phyloP scores from a whole-genome alignment of 1,284 basidiomycete genomes.

The Chalciporus sp. region DNA sequence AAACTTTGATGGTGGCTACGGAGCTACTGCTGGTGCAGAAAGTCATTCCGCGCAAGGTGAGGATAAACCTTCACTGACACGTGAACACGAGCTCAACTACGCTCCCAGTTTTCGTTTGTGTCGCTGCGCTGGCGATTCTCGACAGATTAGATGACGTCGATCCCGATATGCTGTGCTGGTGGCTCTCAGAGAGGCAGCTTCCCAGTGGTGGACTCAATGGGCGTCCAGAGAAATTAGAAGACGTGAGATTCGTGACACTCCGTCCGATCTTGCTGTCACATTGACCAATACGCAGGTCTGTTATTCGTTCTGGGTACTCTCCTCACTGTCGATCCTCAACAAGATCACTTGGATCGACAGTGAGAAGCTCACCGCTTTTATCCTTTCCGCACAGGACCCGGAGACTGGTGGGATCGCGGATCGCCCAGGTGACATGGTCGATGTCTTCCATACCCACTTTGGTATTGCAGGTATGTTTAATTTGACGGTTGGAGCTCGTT shows the following conservation, averaged over 20 bases:
- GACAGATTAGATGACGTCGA: conserved; percentile 82
- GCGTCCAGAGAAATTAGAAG: conserved; percentile 96
- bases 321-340: conserved; percentile 83
- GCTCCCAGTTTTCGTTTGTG: conserved; percentile 82
- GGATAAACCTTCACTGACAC: conserved; percentile 16
- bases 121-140: conserved; percentile 86
- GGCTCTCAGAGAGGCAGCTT: conserved; percentile 92
- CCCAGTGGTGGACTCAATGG: conserved; percentile 95
- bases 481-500: too few relatives aligned
- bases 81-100: not conserved
- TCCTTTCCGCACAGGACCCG: conserved; percentile 87
- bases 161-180: conserved; percentile 78
- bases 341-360: conserved; percentile 90
- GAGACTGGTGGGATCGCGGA: conserved; percentile 95
- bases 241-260: conserved; percentile 51
- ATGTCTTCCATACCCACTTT: conserved; percentile 96
- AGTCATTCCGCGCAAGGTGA: conserved; percentile 91
- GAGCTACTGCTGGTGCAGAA: conserved; percentile 82
- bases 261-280: not conserved
- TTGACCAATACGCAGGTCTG: conserved; percentile 75
- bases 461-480: conserved; percentile 72
- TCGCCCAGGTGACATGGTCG: conserved; percentile 89
- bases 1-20: conserved; percentile 98
- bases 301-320: conserved; percentile 97
- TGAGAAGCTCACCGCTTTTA: conserved; percentile 80